phyloP scores from a whole-genome alignment of 2,329 filamentous ascomycete genomes.

The Colletotrichum abscissum region DNA sequence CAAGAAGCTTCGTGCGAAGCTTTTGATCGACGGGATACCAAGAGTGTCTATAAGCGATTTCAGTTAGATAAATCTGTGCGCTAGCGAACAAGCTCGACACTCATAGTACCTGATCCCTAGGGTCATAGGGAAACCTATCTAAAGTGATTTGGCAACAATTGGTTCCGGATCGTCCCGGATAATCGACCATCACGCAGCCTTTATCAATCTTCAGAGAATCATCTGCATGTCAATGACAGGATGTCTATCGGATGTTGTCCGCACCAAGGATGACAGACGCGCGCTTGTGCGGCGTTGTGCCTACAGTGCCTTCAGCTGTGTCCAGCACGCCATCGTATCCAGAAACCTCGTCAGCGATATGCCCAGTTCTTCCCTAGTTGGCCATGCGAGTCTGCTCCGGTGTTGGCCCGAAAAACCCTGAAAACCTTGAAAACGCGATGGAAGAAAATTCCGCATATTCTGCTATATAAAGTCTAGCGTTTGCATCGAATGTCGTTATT shows the following conservation, averaged over 20 bases:
- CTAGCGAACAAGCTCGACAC: too few species aligned
- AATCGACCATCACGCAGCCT: neutral
- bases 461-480: constrained; percentile 1
- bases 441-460: neutral
- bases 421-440: neutral
- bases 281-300: neutral
- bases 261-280: neutral
- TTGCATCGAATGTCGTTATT: neutral
- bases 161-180: neutral
- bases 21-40: neutral
- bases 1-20: neutral
- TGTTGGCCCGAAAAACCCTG: constrained; percentile 11
- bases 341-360: constrained; percentile 30
- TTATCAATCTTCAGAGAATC: too few species aligned
- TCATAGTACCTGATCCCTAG: fast-evolving
- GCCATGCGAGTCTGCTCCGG: neutral
- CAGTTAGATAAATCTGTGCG: too few species aligned
- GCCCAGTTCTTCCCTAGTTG: neutral
- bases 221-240: too few species aligned
- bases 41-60: neutral
- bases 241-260: constrained; percentile 14
- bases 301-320: too few species aligned
- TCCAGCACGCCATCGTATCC: constrained; percentile 27
- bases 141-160: neutral
- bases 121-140: neutral